Conservation (phyloP, 257 asterid genomes). For the Solanum dulcamara region DNA sequence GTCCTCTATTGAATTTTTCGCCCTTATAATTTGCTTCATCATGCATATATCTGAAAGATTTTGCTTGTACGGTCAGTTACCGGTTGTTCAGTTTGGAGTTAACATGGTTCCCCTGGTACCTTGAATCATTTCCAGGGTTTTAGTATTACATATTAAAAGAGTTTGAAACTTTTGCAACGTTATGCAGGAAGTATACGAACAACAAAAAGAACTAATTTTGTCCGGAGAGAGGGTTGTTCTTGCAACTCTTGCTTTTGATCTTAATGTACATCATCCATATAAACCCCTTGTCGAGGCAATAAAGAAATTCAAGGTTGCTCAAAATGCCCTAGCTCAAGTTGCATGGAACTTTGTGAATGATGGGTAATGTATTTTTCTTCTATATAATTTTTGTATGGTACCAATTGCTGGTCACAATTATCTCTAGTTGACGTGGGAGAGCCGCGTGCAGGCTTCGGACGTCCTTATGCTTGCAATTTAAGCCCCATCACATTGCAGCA, state of each 20-base stretch:
- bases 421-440: conserved; percentile 58
- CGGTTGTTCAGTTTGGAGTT: background rate
- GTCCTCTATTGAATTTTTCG: background rate
- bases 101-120: background rate
- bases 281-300: conserved; percentile 96
- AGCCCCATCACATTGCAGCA: conserved; percentile 99
- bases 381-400: conserved; percentile 8
- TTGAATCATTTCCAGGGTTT: background rate
- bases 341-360: conserved; percentile 99
- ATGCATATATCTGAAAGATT: background rate
- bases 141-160: background rate
- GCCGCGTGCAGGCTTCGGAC: conserved; percentile 92
- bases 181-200: conserved; percentile 85
- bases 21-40: background rate
- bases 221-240: conserved; percentile 88
- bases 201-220: conserved; percentile 73
- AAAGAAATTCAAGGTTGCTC: conserved; percentile 83
- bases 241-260: conserved; percentile 80
- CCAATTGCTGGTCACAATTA: conserved; percentile 30
- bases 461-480: conserved; percentile 94
- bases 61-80: background rate
- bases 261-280: conserved; percentile 79
- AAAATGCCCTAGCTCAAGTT: conserved; percentile 87
- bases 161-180: background rate
- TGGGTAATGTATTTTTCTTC: conserved; percentile 59